phyloP scores from a whole-genome alignment of 2,329 filamentous ascomycete genomes.

The Cladosporium velox region DNA sequence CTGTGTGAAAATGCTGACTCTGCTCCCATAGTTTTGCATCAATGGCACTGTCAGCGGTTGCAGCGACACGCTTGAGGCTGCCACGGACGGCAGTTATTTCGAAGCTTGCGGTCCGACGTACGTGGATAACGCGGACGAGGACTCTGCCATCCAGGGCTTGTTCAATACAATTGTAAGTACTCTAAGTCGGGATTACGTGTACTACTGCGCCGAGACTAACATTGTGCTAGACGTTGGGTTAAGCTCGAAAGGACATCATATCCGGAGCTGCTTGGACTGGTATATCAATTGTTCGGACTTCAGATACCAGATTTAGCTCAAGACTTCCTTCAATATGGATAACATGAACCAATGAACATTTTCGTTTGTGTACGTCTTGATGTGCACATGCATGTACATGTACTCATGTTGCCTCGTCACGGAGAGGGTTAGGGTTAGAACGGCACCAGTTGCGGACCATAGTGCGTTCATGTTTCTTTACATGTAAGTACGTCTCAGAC shows the following conservation, averaged over 20 bases:
- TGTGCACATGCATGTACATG: no score
- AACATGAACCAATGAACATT: no score
- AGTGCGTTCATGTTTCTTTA: no score
- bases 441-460: no score
- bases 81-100: constrained; percentile 15
- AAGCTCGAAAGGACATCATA: not conserved
- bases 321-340: no score
- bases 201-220: not conserved
- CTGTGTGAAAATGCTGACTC: not conserved
- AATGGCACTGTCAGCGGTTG: constrained; percentile 23
- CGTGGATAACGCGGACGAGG: constrained; percentile 15
- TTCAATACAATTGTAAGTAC: not conserved
- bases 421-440: no score
- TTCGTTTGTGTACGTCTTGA: no score
- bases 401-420: no score
- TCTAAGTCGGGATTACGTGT: not conserved
- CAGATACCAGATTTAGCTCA: no score
- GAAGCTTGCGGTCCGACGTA: constrained; percentile 24
- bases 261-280: not conserved
- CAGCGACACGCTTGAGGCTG: constrained; percentile 16
- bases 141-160: not conserved
- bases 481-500: no score
- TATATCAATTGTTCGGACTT: not conserved
- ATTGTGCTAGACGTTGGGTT: not conserved
- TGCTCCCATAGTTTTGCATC: constrained; percentile 17